Conservation (phyloP, 2,329 filamentous ascomycete genomes). For the Myrmaecium sp. region DNA sequence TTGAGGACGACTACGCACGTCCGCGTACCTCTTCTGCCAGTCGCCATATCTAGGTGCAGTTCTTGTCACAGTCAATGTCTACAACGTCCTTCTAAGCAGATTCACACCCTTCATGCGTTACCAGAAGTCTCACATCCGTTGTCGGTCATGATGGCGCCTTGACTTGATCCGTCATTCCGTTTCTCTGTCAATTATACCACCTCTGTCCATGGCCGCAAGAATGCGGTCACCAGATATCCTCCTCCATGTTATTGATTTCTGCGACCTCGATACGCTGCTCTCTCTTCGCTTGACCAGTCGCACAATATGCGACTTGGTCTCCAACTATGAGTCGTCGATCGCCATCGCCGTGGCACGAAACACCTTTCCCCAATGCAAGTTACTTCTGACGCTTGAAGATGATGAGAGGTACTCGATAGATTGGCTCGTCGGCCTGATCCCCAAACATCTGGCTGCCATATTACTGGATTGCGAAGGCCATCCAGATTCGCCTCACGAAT, state of each 20-base stretch:
- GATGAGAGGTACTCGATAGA: slow-evolving; percentile 3
- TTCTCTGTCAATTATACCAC: too few relatives aligned
- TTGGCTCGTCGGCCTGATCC: slow-evolving; percentile 14
- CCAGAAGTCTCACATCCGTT: too few relatives aligned
- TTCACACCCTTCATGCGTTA: too few relatives aligned
- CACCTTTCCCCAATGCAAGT: slow-evolving; percentile 10
- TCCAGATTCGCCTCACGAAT: slow-evolving; percentile 28
- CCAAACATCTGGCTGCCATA: slow-evolving; percentile 13
- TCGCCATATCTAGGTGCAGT: too few relatives aligned
- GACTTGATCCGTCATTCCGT: too few relatives aligned
- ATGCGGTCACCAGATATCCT: too few relatives aligned
- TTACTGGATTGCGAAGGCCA: slow-evolving; percentile 15
- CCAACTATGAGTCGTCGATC: slow-evolving; percentile 12
- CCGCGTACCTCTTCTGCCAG: too few relatives aligned
- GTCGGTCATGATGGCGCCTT: too few relatives aligned
- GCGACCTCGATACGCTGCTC: slow-evolving; percentile 13
- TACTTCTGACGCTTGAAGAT: slow-evolving; percentile 2
- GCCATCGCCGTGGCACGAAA: slow-evolving; percentile 11
- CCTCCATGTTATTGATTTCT: slow-evolving; percentile 12
- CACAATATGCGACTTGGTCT: slow-evolving; percentile 10
- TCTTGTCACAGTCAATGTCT: too few relatives aligned
- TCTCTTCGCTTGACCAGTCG: slow-evolving; percentile 9
- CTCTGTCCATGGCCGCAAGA: too few relatives aligned
- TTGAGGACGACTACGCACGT: too few relatives aligned
- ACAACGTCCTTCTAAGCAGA: too few relatives aligned